Base-by-base conservation (phyloP, 805 yeast species). In the Candida xiaguanensis region DNA sequence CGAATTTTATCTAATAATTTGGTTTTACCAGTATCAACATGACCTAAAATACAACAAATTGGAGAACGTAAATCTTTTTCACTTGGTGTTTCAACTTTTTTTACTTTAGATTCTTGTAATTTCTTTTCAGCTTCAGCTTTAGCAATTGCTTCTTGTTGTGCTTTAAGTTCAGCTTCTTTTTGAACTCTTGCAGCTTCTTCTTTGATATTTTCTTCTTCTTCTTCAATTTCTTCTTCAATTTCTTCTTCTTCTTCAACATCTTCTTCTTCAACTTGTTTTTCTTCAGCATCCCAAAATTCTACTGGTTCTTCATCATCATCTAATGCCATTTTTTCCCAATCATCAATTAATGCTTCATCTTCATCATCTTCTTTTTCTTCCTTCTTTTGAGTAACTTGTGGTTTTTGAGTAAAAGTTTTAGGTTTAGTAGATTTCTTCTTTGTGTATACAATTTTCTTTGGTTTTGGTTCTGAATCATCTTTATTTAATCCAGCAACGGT, bases 11-110 rank as follows among this genome's bases (percentile, higher is more conserved):
- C 99, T 62, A 93, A 75, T 49, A 93, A 77, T 63, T 93, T 93
- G 50, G 99, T 93, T 69, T 93, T 93, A 82, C 99, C 99, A 42
- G 99, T 93, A 76, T 93, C 99, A 67, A 93, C 99, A 74, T 93
- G 99, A 61, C 99, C 99, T 65, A 93, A 77, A 57, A 93, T 93
- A 84, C 96, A 89, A 67, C 99, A 93, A 61, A 93, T 93, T 48
- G 99, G 99, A 48, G 99, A 93, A 69, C 99, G 95, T 58, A 93
- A 69, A 55, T 93, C 79, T 44, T 65, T 65, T 29, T 70, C 70
- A 9, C 53, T 43, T 16, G 54, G 45, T n/a, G 52, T 40, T 8
- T 55, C 55, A 29, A 62, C 60, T 27, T 53, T 65, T 28, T 32
- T 33, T 13, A 22, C 11, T 28, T 34, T 43, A 20, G 52, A 64